Evolutionary conservation across 148 eudicot genomes (phyloP).

Genomic region (Heliosperma pusillum): DNA sequence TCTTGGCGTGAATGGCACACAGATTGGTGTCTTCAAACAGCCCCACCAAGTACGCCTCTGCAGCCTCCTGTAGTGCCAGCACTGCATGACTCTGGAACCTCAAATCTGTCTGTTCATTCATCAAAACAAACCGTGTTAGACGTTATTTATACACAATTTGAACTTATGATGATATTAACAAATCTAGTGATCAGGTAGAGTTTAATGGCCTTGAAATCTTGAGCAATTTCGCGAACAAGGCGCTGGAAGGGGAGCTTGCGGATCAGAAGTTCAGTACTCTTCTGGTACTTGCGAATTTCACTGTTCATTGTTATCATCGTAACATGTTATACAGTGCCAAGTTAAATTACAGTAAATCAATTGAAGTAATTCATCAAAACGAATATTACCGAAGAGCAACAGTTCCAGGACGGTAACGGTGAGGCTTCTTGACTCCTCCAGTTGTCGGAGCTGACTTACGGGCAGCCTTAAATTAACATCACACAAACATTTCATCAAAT

Average conservation of each 20-base stretch:
- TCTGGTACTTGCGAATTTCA: constrained; percentile 72
- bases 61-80: constrained; percentile 50
- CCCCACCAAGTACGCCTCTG: constrained; percentile 47
- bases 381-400: constrained; percentile 54
- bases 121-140: not conserved
- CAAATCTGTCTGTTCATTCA: constrained; percentile 36
- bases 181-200: not conserved
- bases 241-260: constrained; percentile 67
- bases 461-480: constrained; percentile 35
- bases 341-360: not conserved
- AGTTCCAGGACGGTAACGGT: constrained; percentile 68
- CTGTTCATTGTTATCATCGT: constrained; percentile 19
- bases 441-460: constrained; percentile 67
- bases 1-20: constrained; percentile 45
- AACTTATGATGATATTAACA: not conserved
- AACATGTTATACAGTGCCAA: not conserved
- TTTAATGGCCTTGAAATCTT: constrained; percentile 46
- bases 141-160: too few relatives aligned
- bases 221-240: constrained; percentile 67
- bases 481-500: not conserved
- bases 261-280: constrained; percentile 68
- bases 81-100: constrained; percentile 64
- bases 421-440: constrained; percentile 73
- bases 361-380: too few relatives aligned
- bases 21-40: constrained; percentile 45